Base-by-base conservation (phyloP, 1,284 basidiomycete genomes). In the Violaceomyces palustris region DNA sequence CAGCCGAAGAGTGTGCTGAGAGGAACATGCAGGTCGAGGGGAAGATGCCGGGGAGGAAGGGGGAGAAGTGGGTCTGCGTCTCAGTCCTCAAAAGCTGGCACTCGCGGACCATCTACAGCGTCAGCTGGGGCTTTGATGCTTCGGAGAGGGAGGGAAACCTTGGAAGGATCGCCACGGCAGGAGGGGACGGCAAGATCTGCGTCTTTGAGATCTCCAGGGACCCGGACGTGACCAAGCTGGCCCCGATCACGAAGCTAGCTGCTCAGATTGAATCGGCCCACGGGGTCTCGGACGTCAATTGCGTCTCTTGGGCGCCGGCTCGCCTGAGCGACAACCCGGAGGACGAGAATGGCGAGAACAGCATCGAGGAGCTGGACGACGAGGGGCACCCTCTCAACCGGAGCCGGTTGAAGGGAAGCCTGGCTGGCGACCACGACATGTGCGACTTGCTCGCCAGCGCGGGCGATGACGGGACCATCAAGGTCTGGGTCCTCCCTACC, bases 281-380 rank as follows among this genome's bases (percentile, higher is more conserved):
- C 59, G 85, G 79, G 4, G 81, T 85, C 1, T 78, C 81, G 56
- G 88, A 92, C 64, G 79, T 88, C 30, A 91, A 92, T 70, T 78
- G 81, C 27, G 78, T 89, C 11, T 76, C 79, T 1, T 92, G 87
- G 87, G 88, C 86, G 31, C 69, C 64, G 1, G 47, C 65, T 12
- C 51, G 52, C 29, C 32, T 55, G 30, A 36, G 49, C 25, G 42
- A 34, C 8, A 53, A 61, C 40, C 26, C 35, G 25, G 29, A 48
- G 30, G 23, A 49, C 35, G 7, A 35, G 35, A 22, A 42, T 34
- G n/a, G 39, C 46, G 55, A 64, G 11, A 54, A 44, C 3, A 58
- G 46, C 11, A 47, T 56, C 9, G 47, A 63, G 11, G 47, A 61
- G 9, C 37, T 61, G 2, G 43, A 48, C 35, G 44, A 50, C 3